Evolutionary conservation across 108 stramenopile species (phyloP).

Genomic region (Chaetoceros tenuissimus): DNA sequence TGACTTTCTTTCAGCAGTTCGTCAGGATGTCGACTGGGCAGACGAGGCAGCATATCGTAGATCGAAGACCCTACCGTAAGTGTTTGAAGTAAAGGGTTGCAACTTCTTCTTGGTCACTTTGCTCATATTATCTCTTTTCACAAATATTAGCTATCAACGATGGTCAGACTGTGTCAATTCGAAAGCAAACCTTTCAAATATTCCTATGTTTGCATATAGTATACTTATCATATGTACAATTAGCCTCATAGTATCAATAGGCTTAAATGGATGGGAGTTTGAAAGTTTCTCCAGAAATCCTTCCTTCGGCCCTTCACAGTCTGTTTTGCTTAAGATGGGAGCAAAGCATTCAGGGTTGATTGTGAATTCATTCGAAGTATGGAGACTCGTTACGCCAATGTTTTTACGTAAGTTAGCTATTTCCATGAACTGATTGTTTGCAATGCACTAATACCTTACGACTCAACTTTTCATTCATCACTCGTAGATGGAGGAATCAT

Average conservation of each 20-base stretch:
- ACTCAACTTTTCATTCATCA: no score
- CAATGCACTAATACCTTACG: no score
- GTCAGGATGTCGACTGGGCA: conserved; percentile 80
- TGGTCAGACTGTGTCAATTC: conserved; percentile 73
- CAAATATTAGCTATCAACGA: conserved; percentile 27
- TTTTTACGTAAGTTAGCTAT: conserved; percentile 41
- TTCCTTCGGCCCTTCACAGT: conserved; percentile 75
- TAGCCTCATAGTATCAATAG: conserved; percentile 50
- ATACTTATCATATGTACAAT: conserved; percentile 50
- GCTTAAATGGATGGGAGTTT: conserved; percentile 70
- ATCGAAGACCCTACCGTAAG: background rate
- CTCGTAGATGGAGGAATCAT: conserved; percentile 86
- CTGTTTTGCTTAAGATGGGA: conserved; percentile 75
- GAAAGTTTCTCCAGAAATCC: conserved; percentile 82
- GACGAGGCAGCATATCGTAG: conserved; percentile 81
- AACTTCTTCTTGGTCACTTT: background rate
- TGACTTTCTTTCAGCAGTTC: conserved; percentile 56
- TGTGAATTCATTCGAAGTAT: conserved; percentile 82
- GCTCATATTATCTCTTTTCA: background rate
- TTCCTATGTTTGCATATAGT: conserved; percentile 63
- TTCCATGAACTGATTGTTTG: background rate
- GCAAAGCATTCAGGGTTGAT: conserved; percentile 80
- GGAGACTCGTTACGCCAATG: conserved; percentile 79
- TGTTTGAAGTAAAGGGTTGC: background rate
- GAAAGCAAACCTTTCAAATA: conserved; percentile 44